phyloP scores from a whole-genome alignment of 345 rosid species.

The Camelina hispida region DNA sequence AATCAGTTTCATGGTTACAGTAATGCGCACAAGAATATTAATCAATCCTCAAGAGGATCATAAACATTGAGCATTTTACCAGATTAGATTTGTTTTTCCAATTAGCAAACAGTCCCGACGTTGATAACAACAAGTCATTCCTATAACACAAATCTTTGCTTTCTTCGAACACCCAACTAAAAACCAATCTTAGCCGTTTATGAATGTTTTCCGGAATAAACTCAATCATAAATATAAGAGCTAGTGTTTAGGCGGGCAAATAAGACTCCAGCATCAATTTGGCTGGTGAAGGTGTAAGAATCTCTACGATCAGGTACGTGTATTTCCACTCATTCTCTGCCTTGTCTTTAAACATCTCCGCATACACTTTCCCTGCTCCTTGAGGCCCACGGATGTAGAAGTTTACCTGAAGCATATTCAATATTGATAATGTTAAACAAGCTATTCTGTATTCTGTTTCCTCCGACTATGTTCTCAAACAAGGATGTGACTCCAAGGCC shows the following conservation, averaged over 20 bases:
- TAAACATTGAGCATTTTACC: neutral
- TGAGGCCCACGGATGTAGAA: constrained; percentile 92
- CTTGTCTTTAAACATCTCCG: constrained; percentile 93
- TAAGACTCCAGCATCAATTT: constrained; percentile 88
- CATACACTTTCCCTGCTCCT: constrained; percentile 87
- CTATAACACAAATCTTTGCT: constrained; percentile 9
- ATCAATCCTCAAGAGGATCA: neutral
- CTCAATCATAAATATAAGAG: neutral
- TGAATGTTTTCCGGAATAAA: constrained; percentile 8
- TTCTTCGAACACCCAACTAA: constrained; percentile 6
- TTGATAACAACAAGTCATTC: constrained; percentile 9
- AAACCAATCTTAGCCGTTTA: constrained; percentile 15
- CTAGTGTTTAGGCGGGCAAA: constrained; percentile 58
- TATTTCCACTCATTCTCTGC: constrained; percentile 85
- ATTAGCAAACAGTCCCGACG: neutral
- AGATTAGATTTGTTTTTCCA: neutral
- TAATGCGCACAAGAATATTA: neutral
- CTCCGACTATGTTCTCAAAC: neutral
- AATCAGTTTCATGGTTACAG: neutral
- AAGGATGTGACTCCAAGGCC: neutral
- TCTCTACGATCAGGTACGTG: constrained; percentile 80
- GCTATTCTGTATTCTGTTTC: neutral
- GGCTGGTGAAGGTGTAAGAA: constrained; percentile 67
- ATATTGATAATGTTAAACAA: neutral
- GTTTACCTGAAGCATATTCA: constrained; percentile 55